Percentiles rank a stretch among this genome's conserved stretches.
phyloP scores from a whole-genome alignment of 2,329 filamentous ascomycete genomes.

The Beauveria sp. region DNA sequence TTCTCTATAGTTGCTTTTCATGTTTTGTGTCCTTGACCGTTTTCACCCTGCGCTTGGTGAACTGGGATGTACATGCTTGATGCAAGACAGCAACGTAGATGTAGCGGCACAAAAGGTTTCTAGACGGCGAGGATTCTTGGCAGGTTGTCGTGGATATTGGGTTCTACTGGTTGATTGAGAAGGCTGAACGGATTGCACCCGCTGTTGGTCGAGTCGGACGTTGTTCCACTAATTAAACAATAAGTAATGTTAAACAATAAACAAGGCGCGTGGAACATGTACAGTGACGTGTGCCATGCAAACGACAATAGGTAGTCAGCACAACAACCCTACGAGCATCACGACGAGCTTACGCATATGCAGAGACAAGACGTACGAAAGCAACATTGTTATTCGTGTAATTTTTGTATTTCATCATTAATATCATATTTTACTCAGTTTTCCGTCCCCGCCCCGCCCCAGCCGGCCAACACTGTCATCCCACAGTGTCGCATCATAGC shows the following conservation, averaged over 20 bases:
- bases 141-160: no score
- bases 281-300: no score
- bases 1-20: not conserved
- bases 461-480: constrained; percentile 10
- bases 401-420: constrained; percentile 14
- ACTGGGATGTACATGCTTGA: no score
- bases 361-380: not conserved
- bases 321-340: not conserved
- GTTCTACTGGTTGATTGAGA: no score
- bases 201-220: no score
- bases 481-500: constrained; percentile 17
- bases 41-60: not conserved
- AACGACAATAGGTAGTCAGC: no score
- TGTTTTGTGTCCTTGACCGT: not conserved
- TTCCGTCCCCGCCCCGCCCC: constrained; percentile 10
- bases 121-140: no score
- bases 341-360: not conserved
- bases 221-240: no score
- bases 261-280: no score
- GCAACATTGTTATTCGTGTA: not conserved
- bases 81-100: no score
- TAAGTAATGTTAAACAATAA: no score
- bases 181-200: no score
- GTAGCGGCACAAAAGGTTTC: not conserved
- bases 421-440: constrained; percentile 12